These are phyloP conservation scores for Fragilaria crotonensis DNA, from an alignment of 108 stramenopile genomes.

Conservation along the genomic window DNA sequence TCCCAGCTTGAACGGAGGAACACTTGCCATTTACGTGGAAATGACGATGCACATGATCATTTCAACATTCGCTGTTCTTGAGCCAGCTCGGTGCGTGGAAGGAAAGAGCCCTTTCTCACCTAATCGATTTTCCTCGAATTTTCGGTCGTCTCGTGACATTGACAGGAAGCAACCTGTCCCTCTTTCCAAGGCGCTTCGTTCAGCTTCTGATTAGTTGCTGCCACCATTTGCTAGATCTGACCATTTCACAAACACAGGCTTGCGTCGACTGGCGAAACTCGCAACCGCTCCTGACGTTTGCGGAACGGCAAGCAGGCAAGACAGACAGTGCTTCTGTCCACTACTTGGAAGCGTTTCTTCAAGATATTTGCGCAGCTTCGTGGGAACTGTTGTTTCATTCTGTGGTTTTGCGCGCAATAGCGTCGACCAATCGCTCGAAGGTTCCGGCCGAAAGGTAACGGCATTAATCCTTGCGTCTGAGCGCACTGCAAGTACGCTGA, in stretches of 20 bases:
- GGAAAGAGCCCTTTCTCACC: background rate
- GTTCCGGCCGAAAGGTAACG: background rate
- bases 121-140: background rate
- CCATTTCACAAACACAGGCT: background rate
- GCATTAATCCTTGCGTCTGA: background rate
- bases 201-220: background rate
- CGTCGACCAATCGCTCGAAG: background rate
- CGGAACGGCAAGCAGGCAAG: conserved; percentile 2
- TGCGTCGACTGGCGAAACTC: conserved; percentile 8
- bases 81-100: background rate
- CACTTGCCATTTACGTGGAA: conserved; percentile 1
- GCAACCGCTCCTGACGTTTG: background rate
- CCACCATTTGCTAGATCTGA: background rate
- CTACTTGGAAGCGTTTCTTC: background rate
- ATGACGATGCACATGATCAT: conserved; percentile 1
- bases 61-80: background rate
- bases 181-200: conserved; percentile 4
- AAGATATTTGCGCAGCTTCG: background rate
- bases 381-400: conserved; percentile 2
- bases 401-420: background rate
- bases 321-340: background rate
- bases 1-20: background rate
- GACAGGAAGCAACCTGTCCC: background rate
- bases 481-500: background rate
- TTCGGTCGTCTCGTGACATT: conserved; percentile 5